These are phyloP conservation scores for Ascochyta koolunga DNA, from an alignment of 2,329 filamentous ascomycete species.

Conservation along the genomic window DNA sequence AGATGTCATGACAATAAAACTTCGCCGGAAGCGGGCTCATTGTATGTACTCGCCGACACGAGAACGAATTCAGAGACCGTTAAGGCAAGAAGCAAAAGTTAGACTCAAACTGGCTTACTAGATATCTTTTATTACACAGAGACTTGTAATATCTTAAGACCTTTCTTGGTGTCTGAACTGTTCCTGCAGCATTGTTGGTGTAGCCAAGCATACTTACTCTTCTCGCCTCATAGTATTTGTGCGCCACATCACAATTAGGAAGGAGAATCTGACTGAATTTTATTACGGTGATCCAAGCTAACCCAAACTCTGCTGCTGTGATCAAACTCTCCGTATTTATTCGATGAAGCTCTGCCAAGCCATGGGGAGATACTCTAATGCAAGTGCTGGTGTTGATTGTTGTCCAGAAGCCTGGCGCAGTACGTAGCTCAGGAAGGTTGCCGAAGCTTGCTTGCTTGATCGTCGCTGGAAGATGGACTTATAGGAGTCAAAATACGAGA, in stretches of 20 bases:
- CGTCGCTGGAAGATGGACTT: not conserved
- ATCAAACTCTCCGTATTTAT: not conserved
- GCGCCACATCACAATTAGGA: not conserved
- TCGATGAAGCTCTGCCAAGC: conserved; percentile 2
- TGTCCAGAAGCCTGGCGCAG: conserved; percentile 7
- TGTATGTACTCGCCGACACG: not conserved
- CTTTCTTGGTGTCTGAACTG: too few relatives aligned
- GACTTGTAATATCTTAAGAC: not conserved
- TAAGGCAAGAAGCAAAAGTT: not conserved
- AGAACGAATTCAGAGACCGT: not conserved
- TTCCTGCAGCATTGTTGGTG: not conserved
- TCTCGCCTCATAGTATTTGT: not conserved
- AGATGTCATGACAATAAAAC: not conserved
- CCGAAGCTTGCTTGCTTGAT: not conserved
- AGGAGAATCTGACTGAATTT: not conserved
- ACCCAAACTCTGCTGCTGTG: not conserved
- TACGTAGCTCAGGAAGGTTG: conserved; percentile 1
- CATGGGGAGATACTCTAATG: not conserved
- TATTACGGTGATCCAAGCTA: not conserved
- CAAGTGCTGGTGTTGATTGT: not conserved
- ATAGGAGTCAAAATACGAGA: not conserved
- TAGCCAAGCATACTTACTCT: not conserved
- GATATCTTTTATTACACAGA: not conserved
- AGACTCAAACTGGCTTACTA: not conserved
- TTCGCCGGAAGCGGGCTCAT: not conserved